Evolutionary conservation across 2,329 filamentous ascomycete genomes (phyloP), one percentile per base, ranked within the genome.

Genomic region (Byssochlamys sp.): DNA sequence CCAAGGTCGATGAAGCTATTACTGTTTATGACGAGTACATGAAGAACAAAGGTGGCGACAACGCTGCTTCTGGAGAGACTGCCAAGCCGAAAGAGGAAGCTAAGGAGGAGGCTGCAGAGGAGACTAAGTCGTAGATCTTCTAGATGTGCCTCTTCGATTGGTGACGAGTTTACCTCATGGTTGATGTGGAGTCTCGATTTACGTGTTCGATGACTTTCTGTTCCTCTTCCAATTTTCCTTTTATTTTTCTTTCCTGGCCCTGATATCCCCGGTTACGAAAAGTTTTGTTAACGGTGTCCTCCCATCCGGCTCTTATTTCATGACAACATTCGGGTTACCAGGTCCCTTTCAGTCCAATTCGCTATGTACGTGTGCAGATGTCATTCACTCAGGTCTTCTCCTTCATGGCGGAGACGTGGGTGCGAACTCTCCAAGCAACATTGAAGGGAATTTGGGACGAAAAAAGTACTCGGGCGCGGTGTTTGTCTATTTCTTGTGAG

Each of bases 21-120:
- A 89, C 84, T 66, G 94, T 99, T 68, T 99, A 97, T 75, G 91
- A 99, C 71, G 94, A 99, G 77, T 99, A 99, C 76, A 87, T 97
- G 79, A 97, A 97, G 86, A 85, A 84, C 71, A 90, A 94, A 74
- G 73, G 73, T 62, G 70, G 67, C 55, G 76, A 78, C 56, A 73
- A 71, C 55, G 74, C 74, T 60, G 62, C 70, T 57, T 55, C 70
- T 59, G 65, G 59, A 55, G 78, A 80, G 60, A 67, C 75, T 57
- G 59, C 70, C 58, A 79, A 80, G 71, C 75, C 70, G 61, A 68
- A 75, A 67, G 75, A 75, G 66, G 66, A 67, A 59, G 68, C 67
- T 52, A 71, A 79, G 68, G 77, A 80, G 65, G 69, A 66, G 59
- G 64, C 71, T 53, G 65, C 66, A 50, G 72, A 73, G 65, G 72